Evolutionary conservation across 2,329 filamentous ascomycete species (phyloP).

Genomic region (Zarea fungicola): DNA sequence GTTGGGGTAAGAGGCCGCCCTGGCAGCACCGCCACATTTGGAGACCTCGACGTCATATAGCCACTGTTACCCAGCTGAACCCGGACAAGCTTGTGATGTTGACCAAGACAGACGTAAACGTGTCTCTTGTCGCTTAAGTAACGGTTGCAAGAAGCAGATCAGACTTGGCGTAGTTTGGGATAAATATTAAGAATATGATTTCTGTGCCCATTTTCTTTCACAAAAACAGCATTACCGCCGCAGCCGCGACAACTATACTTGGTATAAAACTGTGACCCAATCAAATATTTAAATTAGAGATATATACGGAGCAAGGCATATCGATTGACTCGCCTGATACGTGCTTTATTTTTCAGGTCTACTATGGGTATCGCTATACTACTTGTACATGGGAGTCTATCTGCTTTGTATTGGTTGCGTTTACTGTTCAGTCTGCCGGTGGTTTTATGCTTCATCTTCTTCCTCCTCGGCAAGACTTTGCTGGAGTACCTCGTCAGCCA

Average conservation of each 20-base stretch:
- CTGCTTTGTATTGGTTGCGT: neutral
- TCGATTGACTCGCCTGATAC: neutral
- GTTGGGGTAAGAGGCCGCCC: conserved; percentile 12
- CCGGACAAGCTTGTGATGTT: conserved; percentile 11
- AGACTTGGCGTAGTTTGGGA: no score
- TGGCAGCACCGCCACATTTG: conserved; percentile 6
- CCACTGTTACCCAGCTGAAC: conserved; percentile 3
- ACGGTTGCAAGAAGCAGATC: neutral
- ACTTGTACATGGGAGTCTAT: neutral
- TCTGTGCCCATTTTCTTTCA: no score
- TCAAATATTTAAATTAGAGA: neutral
- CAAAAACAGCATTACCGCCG: no score
- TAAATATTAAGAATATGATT: no score
- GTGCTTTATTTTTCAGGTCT: neutral
- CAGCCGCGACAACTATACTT: no score
- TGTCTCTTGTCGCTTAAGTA: neutral
- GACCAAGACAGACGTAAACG: neutral
- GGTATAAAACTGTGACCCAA: no score
- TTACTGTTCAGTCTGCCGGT: conserved; percentile 7
- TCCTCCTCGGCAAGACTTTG: conserved; percentile 23
- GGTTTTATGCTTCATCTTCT: conserved; percentile 25
- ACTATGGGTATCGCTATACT: conserved; percentile 9
- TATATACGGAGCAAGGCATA: neutral
- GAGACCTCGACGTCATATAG: conserved; percentile 13
- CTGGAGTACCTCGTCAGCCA: conserved; percentile 29